A percentile compares a stretch with the other conserved stretches of the same genome.
Evolutionary conservation across 129 eudicot species (phyloP).

Genomic region (Sambucus nigra): DNA sequence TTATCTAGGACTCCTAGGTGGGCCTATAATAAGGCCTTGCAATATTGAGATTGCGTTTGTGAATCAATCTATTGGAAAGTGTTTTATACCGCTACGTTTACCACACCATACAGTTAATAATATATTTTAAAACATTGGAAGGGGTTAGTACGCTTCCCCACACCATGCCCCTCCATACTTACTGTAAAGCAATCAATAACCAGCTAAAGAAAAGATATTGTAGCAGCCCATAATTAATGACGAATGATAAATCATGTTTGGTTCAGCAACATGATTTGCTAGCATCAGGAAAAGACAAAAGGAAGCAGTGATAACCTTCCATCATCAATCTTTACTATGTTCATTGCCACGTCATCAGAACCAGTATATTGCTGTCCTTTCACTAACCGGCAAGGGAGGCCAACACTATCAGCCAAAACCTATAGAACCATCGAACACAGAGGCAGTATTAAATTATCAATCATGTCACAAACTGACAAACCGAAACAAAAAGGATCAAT

Average conservation of each 20-base stretch:
- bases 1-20: too few relatives aligned
- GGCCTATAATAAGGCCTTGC: too few relatives aligned
- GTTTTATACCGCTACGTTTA: too few relatives aligned
- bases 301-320: conserved; percentile 47
- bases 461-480: neutral
- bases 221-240: neutral
- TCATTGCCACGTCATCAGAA: conserved; percentile 74
- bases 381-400: conserved; percentile 80
- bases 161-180: too few relatives aligned
- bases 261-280: neutral
- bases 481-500: neutral
- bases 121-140: too few relatives aligned
- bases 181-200: too few relatives aligned
- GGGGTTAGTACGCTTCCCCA: too few relatives aligned
- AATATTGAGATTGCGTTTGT: too few relatives aligned
- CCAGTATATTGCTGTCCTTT: conserved; percentile 87
- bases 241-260: neutral
- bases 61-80: too few relatives aligned
- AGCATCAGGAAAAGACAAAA: conserved; percentile 1
- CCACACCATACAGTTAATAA: too few relatives aligned
- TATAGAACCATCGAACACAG: conserved; percentile 19
- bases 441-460: neutral
- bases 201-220: neutral
- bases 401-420: conserved; percentile 94
- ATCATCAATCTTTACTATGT: conserved; percentile 48